phyloP scores from a whole-genome alignment of 2,329 filamentous ascomycete species.

The Penicillium sp. region DNA sequence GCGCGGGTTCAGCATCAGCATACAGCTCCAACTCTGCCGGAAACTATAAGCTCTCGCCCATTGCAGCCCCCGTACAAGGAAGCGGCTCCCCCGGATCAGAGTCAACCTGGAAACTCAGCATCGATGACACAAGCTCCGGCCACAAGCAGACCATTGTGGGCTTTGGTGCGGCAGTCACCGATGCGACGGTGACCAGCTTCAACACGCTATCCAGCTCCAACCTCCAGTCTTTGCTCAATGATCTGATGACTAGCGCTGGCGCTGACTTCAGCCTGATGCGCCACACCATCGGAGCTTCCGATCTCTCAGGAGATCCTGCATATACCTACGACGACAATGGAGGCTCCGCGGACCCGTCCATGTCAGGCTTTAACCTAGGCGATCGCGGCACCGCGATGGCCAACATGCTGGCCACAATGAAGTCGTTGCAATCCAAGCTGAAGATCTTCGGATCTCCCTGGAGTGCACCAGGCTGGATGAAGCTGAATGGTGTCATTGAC shows the following conservation, averaged over 20 bases:
- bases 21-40: slow-evolving; percentile 30
- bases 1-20: slow-evolving; percentile 23
- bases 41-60: slow-evolving; percentile 27
- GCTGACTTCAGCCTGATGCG: slow-evolving; percentile 43
- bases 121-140: slow-evolving; percentile 29
- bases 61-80: slow-evolving; percentile 23
- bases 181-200: slow-evolving; percentile 40
- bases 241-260: slow-evolving; percentile 37
- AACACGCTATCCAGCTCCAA: slow-evolving; percentile 31
- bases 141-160: slow-evolving; percentile 34
- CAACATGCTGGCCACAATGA: slow-evolving; percentile 39
- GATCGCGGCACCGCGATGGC: slow-evolving; percentile 41
- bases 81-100: slow-evolving; percentile 20
- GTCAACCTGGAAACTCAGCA: slow-evolving; percentile 28
- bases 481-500: slow-evolving; percentile 38
- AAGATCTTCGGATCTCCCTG: slow-evolving; percentile 41
- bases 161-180: slow-evolving; percentile 44
- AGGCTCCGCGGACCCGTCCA: slow-evolving; percentile 32
- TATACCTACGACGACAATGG: slow-evolving; percentile 45
- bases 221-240: slow-evolving; percentile 34
- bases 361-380: slow-evolving; percentile 36
- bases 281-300: slow-evolving; percentile 42
- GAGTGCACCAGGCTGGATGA: slow-evolving; percentile 45
- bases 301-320: slow-evolving; percentile 35
- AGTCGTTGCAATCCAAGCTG: slow-evolving; percentile 35